Evolutionary conservation across 768 basidiomycete species (phyloP), one percentile per base, ranked within the genome.

Genomic region (Lyophyllum atratum): DNA sequence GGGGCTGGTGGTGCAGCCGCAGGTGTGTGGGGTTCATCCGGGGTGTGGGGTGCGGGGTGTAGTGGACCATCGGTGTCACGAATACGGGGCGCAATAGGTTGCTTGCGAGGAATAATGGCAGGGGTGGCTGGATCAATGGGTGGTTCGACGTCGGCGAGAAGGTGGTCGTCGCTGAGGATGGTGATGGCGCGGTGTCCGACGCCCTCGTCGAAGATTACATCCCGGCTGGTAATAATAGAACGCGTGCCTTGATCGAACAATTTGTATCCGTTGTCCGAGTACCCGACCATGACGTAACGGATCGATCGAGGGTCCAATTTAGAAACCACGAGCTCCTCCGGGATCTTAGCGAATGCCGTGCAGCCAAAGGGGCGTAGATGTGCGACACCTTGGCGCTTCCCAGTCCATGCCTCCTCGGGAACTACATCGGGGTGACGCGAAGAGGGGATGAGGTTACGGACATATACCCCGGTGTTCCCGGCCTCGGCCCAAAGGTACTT

Each of bases 121-220:
- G 46, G 34, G 0, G n/a, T 2, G 1, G 14, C 19, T 6, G 52
- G 43, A 29, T 43, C 17, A 19, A 2, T 12, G 3, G 3, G 17
- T 4, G 25, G 46, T 15, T 10, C 15, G 1, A 19, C 46, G 4
- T 8, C 10, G 43, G 9, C 4, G 14, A 22, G 3, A 5, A 47
- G 46, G 26, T 47, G 14, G 49, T 50, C 31, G 34, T 50, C 49
- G 3, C 37, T 14, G 31, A 37, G 5, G 7, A 33, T n/a, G 31
- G 49, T 34, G 21, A 52, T 22, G 1, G 59, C 52, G 21, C 49
- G 19, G 49, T 64, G 48, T 51, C 55, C 49, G 21, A 29, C 15
- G 25, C 60, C 60, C 52, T 70, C 68, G 2, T 70, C 61, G 50
- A 70, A 68, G 9, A 64, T 57, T 3, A 70, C 62, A 28, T 70